phyloP scores from a whole-genome alignment of 2,329 filamentous ascomycete species.

The Fusarium fracticaudum region DNA sequence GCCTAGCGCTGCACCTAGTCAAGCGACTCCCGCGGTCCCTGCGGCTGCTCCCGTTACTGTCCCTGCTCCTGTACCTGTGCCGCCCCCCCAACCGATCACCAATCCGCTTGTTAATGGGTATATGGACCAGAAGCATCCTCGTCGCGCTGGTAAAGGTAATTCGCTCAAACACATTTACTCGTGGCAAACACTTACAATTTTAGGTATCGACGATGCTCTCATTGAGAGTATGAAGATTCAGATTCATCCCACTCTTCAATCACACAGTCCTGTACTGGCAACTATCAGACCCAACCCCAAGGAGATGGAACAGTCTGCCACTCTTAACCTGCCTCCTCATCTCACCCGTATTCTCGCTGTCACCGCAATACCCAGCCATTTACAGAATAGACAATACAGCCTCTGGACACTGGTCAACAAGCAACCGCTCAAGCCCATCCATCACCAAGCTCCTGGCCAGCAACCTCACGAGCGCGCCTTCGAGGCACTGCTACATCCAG shows the following conservation, averaged over 20 bases:
- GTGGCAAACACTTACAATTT: slow-evolving; percentile 33
- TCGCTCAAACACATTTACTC: neutral
- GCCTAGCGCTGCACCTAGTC: slow-evolving; percentile 24
- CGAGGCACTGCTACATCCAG: slow-evolving; percentile 75
- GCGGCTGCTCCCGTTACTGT: neutral
- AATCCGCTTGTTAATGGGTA: slow-evolving; percentile 46
- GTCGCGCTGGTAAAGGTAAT: slow-evolving; percentile 56
- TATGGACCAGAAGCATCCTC: slow-evolving; percentile 51
- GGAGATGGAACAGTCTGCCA: slow-evolving; percentile 76
- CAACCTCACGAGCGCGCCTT: slow-evolving; percentile 73
- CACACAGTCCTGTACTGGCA: slow-evolving; percentile 69
- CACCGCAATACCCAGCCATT: slow-evolving; percentile 69
- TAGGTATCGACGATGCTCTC: slow-evolving; percentile 69
- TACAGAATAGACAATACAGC: slow-evolving; percentile 77
- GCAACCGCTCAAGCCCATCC: slow-evolving; percentile 63
- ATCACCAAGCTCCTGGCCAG: slow-evolving; percentile 63
- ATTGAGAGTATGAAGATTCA: slow-evolving; percentile 72
- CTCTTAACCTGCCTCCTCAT: slow-evolving; percentile 73
- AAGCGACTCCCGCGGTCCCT: slow-evolving; percentile 13
- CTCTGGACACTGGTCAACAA: slow-evolving; percentile 79
- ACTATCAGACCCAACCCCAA: slow-evolving; percentile 72
- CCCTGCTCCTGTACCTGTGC: slow-evolving; percentile 29
- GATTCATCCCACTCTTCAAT: slow-evolving; percentile 73
- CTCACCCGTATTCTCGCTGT: slow-evolving; percentile 78
- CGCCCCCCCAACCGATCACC: slow-evolving; percentile 38